Conservation (phyloP, 2,329 filamentous ascomycete genomes). For the Colletotrichum viniferum region DNA sequence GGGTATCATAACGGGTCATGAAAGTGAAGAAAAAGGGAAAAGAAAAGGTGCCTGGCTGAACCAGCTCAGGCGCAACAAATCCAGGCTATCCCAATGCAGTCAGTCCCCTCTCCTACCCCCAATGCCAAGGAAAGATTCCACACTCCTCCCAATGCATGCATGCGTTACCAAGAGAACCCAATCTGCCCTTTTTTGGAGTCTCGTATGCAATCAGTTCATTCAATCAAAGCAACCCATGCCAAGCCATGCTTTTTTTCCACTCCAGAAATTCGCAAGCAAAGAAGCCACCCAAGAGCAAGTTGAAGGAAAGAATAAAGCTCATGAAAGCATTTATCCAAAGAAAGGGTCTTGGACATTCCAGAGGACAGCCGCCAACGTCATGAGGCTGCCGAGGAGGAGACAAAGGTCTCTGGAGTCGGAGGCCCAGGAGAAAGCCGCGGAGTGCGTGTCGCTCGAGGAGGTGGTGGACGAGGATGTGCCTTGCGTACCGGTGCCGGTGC, state of each 20-base stretch:
- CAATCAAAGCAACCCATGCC: background rate
- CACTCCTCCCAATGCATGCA: background rate
- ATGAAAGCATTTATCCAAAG: background rate
- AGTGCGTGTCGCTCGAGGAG: background rate
- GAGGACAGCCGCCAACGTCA: background rate
- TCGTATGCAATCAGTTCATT: background rate
- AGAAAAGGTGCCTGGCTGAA: background rate
- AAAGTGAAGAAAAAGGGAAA: background rate
- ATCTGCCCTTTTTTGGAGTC: background rate
- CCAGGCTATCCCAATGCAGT: background rate
- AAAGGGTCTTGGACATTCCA: background rate
- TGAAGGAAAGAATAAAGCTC: background rate
- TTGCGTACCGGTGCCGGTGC: background rate
- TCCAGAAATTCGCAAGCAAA: background rate
- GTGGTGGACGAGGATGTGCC: background rate
- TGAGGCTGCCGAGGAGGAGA: background rate
- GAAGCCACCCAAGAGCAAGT: background rate
- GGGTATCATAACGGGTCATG: slow-evolving; percentile 17
- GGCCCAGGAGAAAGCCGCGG: background rate
- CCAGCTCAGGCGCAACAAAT: background rate
- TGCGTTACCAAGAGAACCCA: background rate
- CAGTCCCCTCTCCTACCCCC: background rate
- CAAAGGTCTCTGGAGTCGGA: background rate
- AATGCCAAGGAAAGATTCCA: background rate
- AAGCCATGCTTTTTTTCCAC: background rate